phyloP scores from a whole-genome alignment of 768 basidiomycete genomes.

The Boletellus sp. region DNA sequence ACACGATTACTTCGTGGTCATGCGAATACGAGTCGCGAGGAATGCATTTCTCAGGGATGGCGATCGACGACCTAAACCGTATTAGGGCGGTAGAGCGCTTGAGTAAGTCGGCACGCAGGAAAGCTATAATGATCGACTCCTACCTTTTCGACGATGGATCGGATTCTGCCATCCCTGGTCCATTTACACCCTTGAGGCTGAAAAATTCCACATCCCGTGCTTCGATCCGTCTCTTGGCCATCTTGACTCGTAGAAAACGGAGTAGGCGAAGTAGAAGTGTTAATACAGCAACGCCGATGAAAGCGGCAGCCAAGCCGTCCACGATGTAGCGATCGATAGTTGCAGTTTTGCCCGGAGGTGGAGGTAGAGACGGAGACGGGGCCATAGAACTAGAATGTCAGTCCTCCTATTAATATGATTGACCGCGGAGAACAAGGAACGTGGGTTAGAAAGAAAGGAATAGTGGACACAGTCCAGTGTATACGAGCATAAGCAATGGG shows the following conservation, averaged over 20 bases:
- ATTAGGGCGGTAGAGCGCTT: constrained; percentile 35
- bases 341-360: neutral
- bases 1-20: constrained; percentile 41
- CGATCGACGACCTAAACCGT: constrained; percentile 40
- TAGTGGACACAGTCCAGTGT: neutral
- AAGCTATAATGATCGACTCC: neutral
- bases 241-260: constrained; percentile 40
- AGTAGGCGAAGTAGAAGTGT: constrained; percentile 36
- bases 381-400: constrained; percentile 14
- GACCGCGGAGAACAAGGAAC: constrained; percentile 5
- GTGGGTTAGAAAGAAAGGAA: constrained; percentile 9
- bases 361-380: neutral
- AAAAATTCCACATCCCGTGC: constrained; percentile 42
- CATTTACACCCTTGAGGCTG: constrained; percentile 1
- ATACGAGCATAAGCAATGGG: constrained; percentile 5
- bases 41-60: constrained; percentile 52
- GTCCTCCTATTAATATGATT: neutral
- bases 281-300: constrained; percentile 22
- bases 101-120: neutral
- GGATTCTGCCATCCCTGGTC: constrained; percentile 7
- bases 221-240: constrained; percentile 35
- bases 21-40: constrained; percentile 35
- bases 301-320: constrained; percentile 38
- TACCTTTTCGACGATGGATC: constrained; percentile 13
- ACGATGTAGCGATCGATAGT: constrained; percentile 40